Percentiles rank a stretch among this genome's conserved stretches.
Conservation (phyloP, 2,329 filamentous ascomycete genomes). For the Penicillium janthinellum region DNA sequence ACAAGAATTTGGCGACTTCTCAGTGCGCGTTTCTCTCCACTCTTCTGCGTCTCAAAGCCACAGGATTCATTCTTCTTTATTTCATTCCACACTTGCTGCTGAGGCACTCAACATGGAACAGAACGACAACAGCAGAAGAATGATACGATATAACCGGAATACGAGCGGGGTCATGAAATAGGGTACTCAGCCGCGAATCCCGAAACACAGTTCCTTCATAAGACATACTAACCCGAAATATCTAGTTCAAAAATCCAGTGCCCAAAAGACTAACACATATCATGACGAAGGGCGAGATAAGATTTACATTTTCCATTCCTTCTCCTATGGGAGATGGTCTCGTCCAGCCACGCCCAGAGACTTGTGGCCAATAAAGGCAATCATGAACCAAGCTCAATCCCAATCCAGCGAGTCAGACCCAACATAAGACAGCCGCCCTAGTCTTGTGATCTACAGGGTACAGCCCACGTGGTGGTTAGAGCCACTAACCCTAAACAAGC, state of each 20-base stretch:
- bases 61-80: neutral
- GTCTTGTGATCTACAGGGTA: constrained; percentile 1
- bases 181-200: neutral
- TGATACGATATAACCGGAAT: neutral
- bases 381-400: neutral
- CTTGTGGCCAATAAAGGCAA: neutral
- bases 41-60: neutral
- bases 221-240: neutral
- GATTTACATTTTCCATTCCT: neutral
- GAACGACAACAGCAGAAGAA: neutral
- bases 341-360: neutral
- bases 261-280: neutral
- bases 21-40: neutral
- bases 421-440: neutral
- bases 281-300: neutral
- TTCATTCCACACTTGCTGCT: neutral
- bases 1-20: neutral
- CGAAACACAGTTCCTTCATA: neutral
- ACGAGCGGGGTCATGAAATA: neutral
- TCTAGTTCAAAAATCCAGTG: neutral
- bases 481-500: constrained; percentile 3
- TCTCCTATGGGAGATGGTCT: neutral
- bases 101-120: neutral
- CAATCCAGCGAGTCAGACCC: neutral
- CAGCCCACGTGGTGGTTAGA: neutral